Base-by-base conservation (phyloP, 805 yeast species). In the Scheffersomyces lignosus region DNA sequence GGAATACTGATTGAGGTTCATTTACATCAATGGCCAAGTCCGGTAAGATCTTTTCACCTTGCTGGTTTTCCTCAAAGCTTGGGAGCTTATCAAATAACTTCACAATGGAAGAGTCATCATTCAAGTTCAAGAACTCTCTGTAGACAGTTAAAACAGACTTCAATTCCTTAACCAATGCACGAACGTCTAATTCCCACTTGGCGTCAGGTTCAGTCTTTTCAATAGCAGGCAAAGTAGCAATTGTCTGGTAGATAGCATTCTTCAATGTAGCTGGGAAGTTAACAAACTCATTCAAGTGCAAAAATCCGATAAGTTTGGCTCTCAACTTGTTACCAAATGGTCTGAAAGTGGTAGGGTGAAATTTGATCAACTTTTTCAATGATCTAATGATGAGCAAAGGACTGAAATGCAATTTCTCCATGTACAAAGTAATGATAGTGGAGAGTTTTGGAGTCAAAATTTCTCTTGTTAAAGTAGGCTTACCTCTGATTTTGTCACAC, bases 381-480 rank as follows among this genome's bases (percentile, higher is more conserved):
- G 66, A 59, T 9, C 38, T 51, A 18, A 70, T 52, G 24, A 71
- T 56, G 9, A 70, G 49, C 23, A 62, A 45, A 2, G 73, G 66
- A 18, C 43, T 41, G 30, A 31, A 49, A 20, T 51, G 57, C 12
- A 69, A 27, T 29, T 57, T 56, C 3, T 71, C 78, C 37, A 87
- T 51, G 34, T 81, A 67, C 4, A 73, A 57, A 13, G 75, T 60
- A 40, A 87, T 76, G 29, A 84, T 77, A 2, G 71, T 68, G 7
- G 86, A 78, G 39, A 91, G 65, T 48, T 81, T 81, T 5, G 96
- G 95, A 2, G 95, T 86, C 38, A 88, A 71, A 6, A 84, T 66
- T 53, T 89, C 96, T 55, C 97, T 76, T 3, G 91, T 82, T 28
- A 91, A 70, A 1, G 89, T 81, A 1, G 95, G 87, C 53, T 89